Conservation (phyloP, 495 filamentous ascomycete species). For the Copromyces sp. region DNA sequence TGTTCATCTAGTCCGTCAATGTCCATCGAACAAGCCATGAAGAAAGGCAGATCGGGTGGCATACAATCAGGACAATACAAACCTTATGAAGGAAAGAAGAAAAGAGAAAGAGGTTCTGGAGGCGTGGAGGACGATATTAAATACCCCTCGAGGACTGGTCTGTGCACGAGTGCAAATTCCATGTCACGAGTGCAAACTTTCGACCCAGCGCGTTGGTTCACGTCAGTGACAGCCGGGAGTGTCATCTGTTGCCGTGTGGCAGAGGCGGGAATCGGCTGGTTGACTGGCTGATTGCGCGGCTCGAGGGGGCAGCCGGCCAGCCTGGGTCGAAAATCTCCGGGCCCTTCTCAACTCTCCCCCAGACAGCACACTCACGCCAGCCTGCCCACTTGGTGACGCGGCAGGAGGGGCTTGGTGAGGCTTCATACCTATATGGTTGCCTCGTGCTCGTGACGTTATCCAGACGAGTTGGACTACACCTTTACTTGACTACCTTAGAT, state of each 20-base stretch:
- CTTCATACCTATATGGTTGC: not conserved
- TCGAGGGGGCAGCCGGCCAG: not conserved
- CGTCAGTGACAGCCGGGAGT: not conserved
- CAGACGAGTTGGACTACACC: not conserved
- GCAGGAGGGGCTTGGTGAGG: not conserved
- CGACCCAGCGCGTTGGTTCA: not conserved
- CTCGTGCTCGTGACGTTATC: not conserved
- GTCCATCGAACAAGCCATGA: not conserved
- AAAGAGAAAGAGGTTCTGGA: not conserved
- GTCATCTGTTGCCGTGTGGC: not conserved
- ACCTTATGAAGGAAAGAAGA: not conserved
- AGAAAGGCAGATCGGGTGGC: not conserved
- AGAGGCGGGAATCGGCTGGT: not conserved
- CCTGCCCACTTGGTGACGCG: not conserved
- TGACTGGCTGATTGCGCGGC: not conserved
- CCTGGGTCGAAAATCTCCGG: not conserved
- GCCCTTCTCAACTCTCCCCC: not conserved
- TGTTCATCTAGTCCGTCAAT: too few relatives aligned
- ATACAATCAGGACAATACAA: not conserved
- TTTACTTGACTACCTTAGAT: not conserved
- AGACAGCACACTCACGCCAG: not conserved
- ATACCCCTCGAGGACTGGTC: slow-evolving; percentile 1
- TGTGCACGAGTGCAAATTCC: slow-evolving; percentile 6
- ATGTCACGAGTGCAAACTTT: not conserved
- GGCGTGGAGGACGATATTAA: not conserved